A percentile compares a stretch with the other conserved stretches of the same genome.
phyloP scores from a whole-genome alignment of 1,139 yeast species.

The Saccharomyces pastorianus region DNA sequence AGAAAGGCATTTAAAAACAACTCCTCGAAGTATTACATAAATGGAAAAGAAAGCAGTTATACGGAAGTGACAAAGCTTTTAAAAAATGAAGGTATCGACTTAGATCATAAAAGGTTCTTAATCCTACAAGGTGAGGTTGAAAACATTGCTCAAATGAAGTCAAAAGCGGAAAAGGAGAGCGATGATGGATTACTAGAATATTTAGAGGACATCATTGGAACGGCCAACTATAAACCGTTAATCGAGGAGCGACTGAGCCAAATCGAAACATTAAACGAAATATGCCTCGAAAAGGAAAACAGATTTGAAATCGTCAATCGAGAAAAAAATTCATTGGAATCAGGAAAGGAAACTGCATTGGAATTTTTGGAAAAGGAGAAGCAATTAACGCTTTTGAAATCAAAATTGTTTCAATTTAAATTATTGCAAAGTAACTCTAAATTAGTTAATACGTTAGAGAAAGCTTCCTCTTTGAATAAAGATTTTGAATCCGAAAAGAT shows the following conservation, averaged over 20 bases:
- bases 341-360: constrained; percentile 62
- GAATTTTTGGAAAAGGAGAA: constrained; percentile 61
- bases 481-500: constrained; percentile 42
- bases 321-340: constrained; percentile 65
- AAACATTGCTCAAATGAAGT: constrained; percentile 96
- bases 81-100: constrained; percentile 80
- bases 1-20: constrained; percentile 75
- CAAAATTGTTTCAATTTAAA: constrained; percentile 51
- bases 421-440: constrained; percentile 38
- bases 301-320: constrained; percentile 73
- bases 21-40: constrained; percentile 72
- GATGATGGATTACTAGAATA: constrained; percentile 94
- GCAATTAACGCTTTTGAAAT: constrained; percentile 44
- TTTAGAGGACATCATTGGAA: constrained; percentile 93
- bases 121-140: constrained; percentile 98
- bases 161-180: constrained; percentile 85
- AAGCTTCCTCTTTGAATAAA: constrained; percentile 36
- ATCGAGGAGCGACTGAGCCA: constrained; percentile 59
- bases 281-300: constrained; percentile 72
- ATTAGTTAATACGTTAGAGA: constrained; percentile 35
- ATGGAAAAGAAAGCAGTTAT: constrained; percentile 61
- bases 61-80: constrained; percentile 71
- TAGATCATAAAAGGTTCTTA: constrained; percentile 88
- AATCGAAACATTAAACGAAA: constrained; percentile 65
- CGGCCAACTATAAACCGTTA: constrained; percentile 68